These are phyloP conservation scores for Phaeosphaeria sp. DNA, from an alignment of 2,329 filamentous ascomycete species.

Conservation along the genomic window DNA sequence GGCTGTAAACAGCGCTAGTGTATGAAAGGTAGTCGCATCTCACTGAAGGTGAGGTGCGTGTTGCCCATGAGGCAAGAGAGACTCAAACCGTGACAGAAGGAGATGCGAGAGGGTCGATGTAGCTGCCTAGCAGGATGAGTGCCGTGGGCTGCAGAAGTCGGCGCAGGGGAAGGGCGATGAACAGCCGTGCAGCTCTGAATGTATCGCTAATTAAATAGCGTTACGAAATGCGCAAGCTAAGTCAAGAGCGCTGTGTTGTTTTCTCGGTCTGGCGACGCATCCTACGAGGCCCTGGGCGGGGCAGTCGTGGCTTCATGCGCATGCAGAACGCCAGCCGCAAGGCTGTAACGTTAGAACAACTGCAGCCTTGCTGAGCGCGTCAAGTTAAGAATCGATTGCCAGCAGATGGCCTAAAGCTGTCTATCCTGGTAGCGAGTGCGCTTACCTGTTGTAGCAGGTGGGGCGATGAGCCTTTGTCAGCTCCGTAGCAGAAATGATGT, in stretches of 20 bases:
- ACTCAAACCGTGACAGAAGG: too few relatives aligned
- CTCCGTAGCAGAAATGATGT: too few relatives aligned
- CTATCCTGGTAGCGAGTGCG: too few relatives aligned
- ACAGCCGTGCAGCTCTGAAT: not conserved
- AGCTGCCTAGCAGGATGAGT: not conserved
- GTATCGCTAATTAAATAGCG: not conserved
- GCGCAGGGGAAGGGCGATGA: not conserved
- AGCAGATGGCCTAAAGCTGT: too few relatives aligned
- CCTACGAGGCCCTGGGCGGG: not conserved
- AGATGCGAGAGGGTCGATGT: conserved; percentile 1
- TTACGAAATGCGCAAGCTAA: not conserved
- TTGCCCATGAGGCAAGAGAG: too few relatives aligned
- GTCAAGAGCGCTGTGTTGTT: not conserved
- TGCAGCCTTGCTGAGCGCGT: not conserved
- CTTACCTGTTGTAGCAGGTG: too few relatives aligned
- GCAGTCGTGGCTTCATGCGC: conserved; percentile 1
- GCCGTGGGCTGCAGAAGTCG: not conserved
- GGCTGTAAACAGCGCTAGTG: too few relatives aligned
- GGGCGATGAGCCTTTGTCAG: too few relatives aligned
- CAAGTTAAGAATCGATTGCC: too few relatives aligned
- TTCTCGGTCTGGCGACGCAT: conserved; percentile 1
- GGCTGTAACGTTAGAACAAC: conserved; percentile 1
- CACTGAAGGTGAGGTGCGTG: too few relatives aligned
- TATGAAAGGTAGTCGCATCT: too few relatives aligned
- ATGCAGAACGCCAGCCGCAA: conserved; percentile 4